Percentiles rank a stretch among this genome's conserved stretches.
These are phyloP conservation scores for Paragyromitra xinjiangensis DNA, from an alignment of 495 filamentous ascomycete species.

Conservation along the genomic window DNA sequence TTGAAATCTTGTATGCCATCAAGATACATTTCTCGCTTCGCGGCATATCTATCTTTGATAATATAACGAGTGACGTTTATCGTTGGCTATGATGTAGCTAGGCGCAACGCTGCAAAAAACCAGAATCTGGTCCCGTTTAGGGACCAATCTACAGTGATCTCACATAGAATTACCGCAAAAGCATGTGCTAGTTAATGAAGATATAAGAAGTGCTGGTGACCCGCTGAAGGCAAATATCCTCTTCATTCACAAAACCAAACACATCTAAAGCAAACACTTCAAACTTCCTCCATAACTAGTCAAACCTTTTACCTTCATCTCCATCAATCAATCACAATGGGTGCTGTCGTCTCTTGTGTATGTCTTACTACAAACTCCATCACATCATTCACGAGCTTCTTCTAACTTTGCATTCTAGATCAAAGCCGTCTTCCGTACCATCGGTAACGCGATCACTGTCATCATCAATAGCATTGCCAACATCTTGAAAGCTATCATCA, in stretches of 20 bases:
- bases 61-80: slow-evolving; percentile 4
- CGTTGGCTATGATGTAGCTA: slow-evolving; percentile 21
- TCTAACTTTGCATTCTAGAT: slow-evolving; percentile 67
- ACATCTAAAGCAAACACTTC: slow-evolving; percentile 8
- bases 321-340: slow-evolving; percentile 70
- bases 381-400: background rate
- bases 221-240: background rate
- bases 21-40: background rate
- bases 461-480: slow-evolving; percentile 82
- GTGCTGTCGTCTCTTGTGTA: slow-evolving; percentile 96
- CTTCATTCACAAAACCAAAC: slow-evolving; percentile 6
- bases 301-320: slow-evolving; percentile 13
- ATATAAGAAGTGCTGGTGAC: slow-evolving; percentile 21
- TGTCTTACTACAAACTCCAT: slow-evolving; percentile 59
- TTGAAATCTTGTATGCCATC: background rate
- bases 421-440: slow-evolving; percentile 77
- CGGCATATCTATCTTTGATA: background rate
- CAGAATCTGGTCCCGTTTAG: slow-evolving; percentile 13
- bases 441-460: slow-evolving; percentile 83
- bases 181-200: background rate
- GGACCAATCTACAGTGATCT: background rate
- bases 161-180: slow-evolving; percentile 3
- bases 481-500: slow-evolving; percentile 80
- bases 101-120: slow-evolving; percentile 1
- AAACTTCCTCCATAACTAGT: background rate